Conservation (phyloP, 192 early-diverging fungal genomes). For the Mortierella hygrophila region DNA sequence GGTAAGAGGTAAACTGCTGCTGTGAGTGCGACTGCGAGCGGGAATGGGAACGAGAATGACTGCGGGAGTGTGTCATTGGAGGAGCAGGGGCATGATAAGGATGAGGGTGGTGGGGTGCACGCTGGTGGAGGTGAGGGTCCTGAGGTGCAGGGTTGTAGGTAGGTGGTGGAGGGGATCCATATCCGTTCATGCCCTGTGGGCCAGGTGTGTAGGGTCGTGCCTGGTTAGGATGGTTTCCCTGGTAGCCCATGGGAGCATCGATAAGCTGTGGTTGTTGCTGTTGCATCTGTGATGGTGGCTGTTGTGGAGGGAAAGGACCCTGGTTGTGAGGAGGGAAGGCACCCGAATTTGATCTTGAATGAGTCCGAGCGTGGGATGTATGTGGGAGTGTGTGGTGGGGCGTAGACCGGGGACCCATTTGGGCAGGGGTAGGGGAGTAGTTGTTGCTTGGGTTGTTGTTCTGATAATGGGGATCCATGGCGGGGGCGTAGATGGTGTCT, state of each 20-base stretch:
- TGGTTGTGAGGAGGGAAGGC: constrained; percentile 18
- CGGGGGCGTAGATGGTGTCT: constrained; percentile 13
- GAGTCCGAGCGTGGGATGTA: constrained; percentile 21
- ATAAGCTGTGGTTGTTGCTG: background rate
- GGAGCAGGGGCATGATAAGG: constrained; percentile 27
- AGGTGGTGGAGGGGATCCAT: constrained; percentile 7
- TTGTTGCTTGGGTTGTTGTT: constrained; percentile 12
- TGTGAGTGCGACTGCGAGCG: constrained; percentile 31
- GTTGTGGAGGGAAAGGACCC: constrained; percentile 12
- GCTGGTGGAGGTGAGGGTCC: constrained; percentile 30
- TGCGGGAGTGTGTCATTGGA: constrained; percentile 8
- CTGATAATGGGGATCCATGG: constrained; percentile 18
- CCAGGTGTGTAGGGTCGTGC: background rate
- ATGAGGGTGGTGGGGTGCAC: constrained; percentile 32
- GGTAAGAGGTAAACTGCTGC: constrained; percentile 16
- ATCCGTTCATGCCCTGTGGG: constrained; percentile 22
- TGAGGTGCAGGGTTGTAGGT: constrained; percentile 3
- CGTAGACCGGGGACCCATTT: background rate
- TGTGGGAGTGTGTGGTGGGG: background rate
- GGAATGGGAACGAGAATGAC: constrained; percentile 32
- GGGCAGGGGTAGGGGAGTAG: background rate
- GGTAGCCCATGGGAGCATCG: constrained; percentile 5
- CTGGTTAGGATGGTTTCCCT: constrained; percentile 4
- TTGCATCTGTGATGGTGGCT: constrained; percentile 12
- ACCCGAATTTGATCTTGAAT: constrained; percentile 38